A percentile compares a stretch with the other conserved stretches of the same genome.
Conservation (phyloP, 192 early-diverging fungal species). For the Podila clonocystis region DNA sequence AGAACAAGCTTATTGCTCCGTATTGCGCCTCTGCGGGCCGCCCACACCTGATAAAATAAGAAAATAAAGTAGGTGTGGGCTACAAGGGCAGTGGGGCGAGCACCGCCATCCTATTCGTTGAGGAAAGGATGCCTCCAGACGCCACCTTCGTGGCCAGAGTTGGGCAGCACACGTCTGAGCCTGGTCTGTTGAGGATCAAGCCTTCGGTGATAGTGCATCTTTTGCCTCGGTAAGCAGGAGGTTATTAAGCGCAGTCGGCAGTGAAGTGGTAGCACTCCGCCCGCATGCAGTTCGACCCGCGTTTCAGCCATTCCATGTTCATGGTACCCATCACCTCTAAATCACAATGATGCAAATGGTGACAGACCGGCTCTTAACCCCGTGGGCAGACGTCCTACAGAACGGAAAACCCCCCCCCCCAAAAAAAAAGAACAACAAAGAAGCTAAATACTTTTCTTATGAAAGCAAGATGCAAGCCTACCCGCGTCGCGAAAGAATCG, state of each 20-base stretch:
- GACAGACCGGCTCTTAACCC: no score
- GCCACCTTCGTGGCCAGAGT: slow-evolving; percentile 24
- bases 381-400: no score
- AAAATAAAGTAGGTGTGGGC: slow-evolving; percentile 11
- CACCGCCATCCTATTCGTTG: slow-evolving; percentile 36
- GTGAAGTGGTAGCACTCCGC: slow-evolving; percentile 35
- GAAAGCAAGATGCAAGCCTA: no score
- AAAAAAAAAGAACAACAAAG: no score
- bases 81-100: slow-evolving; percentile 35
- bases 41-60: slow-evolving; percentile 16
- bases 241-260: slow-evolving; percentile 40
- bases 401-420: no score
- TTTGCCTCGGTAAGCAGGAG: slow-evolving; percentile 25
- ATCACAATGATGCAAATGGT: no score
- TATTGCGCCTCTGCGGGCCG: slow-evolving; percentile 19
- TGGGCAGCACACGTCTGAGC: slow-evolving; percentile 22
- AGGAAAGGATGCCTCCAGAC: slow-evolving; percentile 44
- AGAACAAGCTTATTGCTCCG: slow-evolving; percentile 19
- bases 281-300: slow-evolving; percentile 39
- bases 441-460: no score
- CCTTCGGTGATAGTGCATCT: slow-evolving; percentile 33
- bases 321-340: slow-evolving; percentile 40
- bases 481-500: no score
- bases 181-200: slow-evolving; percentile 28
- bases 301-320: slow-evolving; percentile 35